phyloP scores from a whole-genome alignment of 176 grass and related monocot genomes.

The Avena insularis region DNA sequence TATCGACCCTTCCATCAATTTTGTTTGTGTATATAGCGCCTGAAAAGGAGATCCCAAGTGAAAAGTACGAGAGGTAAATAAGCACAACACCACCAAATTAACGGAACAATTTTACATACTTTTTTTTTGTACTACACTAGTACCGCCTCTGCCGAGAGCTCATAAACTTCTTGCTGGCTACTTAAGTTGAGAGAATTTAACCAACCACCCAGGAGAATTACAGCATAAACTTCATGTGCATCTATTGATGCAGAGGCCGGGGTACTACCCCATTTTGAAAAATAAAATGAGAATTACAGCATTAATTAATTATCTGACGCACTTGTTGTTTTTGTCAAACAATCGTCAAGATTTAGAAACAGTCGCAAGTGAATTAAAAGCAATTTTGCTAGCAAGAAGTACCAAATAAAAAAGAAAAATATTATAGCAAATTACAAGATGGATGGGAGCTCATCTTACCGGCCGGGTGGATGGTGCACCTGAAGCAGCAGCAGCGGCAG shows the following conservation, averaged over 20 bases:
- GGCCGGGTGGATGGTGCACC: neutral
- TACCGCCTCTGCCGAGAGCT: neutral
- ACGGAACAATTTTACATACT: neutral
- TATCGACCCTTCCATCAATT: neutral
- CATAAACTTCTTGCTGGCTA: neutral
- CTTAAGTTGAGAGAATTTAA: neutral
- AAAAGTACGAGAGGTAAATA: neutral
- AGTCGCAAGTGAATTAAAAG: neutral
- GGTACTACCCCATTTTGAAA: no score
- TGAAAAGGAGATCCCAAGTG: slow-evolving; percentile 9
- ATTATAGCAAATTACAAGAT: neutral
- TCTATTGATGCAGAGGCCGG: no score
- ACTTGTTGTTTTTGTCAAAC: neutral
- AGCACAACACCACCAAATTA: neutral
- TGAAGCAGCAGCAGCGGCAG: neutral
- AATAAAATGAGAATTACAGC: neutral
- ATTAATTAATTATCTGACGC: neutral
- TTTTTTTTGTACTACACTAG: no score
- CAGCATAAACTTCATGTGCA: no score
- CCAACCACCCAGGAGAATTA: neutral
- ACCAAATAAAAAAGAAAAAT: neutral
- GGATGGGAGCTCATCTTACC: neutral
- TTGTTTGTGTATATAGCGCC: neutral
- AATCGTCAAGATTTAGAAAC: neutral
- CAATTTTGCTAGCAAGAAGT: neutral